Base-by-base conservation (phyloP, 768 basidiomycete species). In the Suillus subluteus region DNA sequence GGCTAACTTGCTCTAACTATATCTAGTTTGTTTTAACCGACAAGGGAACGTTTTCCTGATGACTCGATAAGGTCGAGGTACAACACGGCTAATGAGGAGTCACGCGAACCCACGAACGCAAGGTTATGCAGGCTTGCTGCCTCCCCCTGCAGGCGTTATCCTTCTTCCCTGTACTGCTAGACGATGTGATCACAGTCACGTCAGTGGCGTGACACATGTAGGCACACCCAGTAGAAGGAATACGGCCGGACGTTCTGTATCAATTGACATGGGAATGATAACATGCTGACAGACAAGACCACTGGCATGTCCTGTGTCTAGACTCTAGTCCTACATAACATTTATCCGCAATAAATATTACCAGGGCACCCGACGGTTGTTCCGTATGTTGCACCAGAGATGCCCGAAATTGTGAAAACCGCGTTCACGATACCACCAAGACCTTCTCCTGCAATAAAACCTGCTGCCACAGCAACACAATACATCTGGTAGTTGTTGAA, bases 391-490 rank as follows among this genome's bases (percentile, higher is more conserved):
- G 65, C 65, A 2, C 75, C 75, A 12, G 72, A 66, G 4, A 73
- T 70, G 3, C 73, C 73, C 2, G 73, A 73, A 62, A 74, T 76
- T 44, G 73, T 68, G 38, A 76, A 54, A 44, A 73, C 66, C 1
- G 75, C 75, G 23, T 74, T 76, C 12, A 73, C 73, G 54, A 76
- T 76, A 23, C 75, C 75, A 21, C 79, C 79, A 5, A 79, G 66
- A 55, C 79, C 79, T 64, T 80, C 79, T 9, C 79, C 79, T 16
- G 79, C 78, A 48, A 80, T 74, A 66, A 78, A 73, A 37, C 79
- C 79, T 26, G 79, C 79, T 41, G 79, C 78, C 35, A 80, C 65
- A 21, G 78, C 74, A 62, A 75, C 79, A 40, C 75, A 75, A 69
- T 77, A 76, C 74, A 68, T 67, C 44, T 66, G 65, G 61, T 68